Conservation (phyloP, 768 basidiomycete species). For the Gymnopilus junonius region DNA sequence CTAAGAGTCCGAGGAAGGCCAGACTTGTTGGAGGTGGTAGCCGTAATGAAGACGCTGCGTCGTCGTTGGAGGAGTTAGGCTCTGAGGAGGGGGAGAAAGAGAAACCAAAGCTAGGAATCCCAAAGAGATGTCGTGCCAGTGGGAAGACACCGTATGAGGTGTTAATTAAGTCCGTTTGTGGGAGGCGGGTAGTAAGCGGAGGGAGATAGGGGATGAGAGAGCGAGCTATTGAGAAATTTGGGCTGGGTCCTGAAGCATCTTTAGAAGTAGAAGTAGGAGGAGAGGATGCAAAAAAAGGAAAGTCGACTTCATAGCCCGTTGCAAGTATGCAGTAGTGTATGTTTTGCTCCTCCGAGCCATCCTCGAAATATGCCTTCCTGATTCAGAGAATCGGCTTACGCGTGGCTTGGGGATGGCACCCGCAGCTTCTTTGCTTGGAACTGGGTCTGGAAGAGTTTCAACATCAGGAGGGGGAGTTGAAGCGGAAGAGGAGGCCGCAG, state of each 20-base stretch:
- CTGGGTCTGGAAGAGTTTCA: slow-evolving; percentile 15
- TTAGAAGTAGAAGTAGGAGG: slow-evolving; percentile 9
- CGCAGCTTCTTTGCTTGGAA: background rate
- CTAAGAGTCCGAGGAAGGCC: slow-evolving; percentile 68
- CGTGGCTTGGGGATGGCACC: slow-evolving; percentile 14
- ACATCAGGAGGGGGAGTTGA: background rate
- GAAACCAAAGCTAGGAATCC: slow-evolving; percentile 42
- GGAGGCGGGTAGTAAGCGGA: slow-evolving; percentile 40
- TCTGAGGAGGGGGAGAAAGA: slow-evolving; percentile 29
- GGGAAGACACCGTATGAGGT: slow-evolving; percentile 73
- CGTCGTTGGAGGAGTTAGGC: slow-evolving; percentile 34
- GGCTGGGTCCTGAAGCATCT: slow-evolving; percentile 20
- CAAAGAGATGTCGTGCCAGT: slow-evolving; percentile 76
- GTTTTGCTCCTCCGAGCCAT: slow-evolving; percentile 56
- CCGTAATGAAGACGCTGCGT: slow-evolving; percentile 40
- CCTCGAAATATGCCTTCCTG: slow-evolving; percentile 62
- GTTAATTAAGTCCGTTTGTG: slow-evolving; percentile 56
- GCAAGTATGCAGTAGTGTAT: slow-evolving; percentile 73
- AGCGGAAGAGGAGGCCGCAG: background rate
- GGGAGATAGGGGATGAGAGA: background rate
- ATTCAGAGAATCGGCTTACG: slow-evolving; percentile 9
- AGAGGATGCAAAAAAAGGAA: slow-evolving; percentile 59
- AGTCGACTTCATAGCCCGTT: slow-evolving; percentile 72
- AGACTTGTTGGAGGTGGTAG: slow-evolving; percentile 54
- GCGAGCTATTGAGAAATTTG: slow-evolving; percentile 26